Percentiles rank a stretch among this genome's conserved stretches.
These are phyloP conservation scores for Diophrys appendiculata DNA, from an alignment of 73 alveolate genomes.

Conservation along the genomic window DNA sequence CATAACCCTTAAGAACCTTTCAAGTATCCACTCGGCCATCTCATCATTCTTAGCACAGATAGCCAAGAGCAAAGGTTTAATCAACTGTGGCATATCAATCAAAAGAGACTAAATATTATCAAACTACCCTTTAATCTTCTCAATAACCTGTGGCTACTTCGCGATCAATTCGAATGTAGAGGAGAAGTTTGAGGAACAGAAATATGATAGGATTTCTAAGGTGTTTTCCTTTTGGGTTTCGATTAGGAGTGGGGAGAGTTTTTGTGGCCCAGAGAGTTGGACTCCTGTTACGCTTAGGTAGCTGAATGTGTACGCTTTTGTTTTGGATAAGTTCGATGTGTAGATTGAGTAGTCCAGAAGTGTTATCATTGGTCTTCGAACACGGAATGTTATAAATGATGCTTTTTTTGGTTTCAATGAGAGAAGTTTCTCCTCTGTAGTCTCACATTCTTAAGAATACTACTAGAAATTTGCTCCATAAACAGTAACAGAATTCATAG, in stretches of 20 bases:
- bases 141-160: conserved; percentile 34
- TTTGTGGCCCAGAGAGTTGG: background rate
- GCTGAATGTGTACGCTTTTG: conserved; percentile 47
- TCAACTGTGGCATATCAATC: conserved; percentile 33
- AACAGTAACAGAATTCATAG: conserved; percentile 35
- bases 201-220: conserved; percentile 54
- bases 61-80: conserved; percentile 62
- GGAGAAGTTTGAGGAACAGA: conserved; percentile 51
- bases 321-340: conserved; percentile 23
- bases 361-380: conserved; percentile 29
- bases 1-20: conserved; percentile 11
- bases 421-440: background rate
- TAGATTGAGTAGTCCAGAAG: conserved; percentile 35
- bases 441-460: background rate
- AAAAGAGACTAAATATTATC: conserved; percentile 33
- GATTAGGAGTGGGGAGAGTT: conserved; percentile 13
- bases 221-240: conserved; percentile 58
- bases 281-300: conserved; percentile 49
- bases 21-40: conserved; percentile 61
- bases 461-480: conserved; percentile 33
- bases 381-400: conserved; percentile 31
- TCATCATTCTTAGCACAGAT: conserved; percentile 48
- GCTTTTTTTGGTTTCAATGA: conserved; percentile 14
- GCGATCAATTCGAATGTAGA: conserved; percentile 56
- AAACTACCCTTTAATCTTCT: conserved; percentile 42